A percentile compares a stretch with the other conserved stretches of the same genome.
These are phyloP conservation scores for Arachnopeziza araneosa DNA, from an alignment of 2,329 filamentous ascomycete species.

Conservation along the genomic window DNA sequence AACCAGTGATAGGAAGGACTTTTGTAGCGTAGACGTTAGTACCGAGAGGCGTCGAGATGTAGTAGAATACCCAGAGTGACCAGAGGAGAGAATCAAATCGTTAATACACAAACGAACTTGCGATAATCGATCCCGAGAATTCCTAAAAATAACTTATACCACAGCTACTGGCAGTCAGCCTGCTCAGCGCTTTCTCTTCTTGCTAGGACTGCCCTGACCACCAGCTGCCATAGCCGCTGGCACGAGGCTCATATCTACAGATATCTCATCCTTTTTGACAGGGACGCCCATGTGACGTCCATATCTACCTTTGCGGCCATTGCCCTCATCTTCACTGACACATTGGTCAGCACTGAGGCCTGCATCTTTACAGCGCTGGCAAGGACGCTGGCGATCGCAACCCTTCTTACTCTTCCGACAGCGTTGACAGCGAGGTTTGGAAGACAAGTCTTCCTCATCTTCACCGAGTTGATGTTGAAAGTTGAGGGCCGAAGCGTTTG, in stretches of 20 bases:
- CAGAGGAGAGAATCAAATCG: constrained; percentile 7
- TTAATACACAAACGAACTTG: constrained; percentile 16
- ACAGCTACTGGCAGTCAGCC: background rate
- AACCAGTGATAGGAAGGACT: background rate
- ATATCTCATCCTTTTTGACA: constrained; percentile 52
- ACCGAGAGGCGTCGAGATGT: constrained; percentile 20
- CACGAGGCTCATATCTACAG: constrained; percentile 28
- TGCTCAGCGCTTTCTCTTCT: constrained; percentile 60
- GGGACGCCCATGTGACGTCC: constrained; percentile 66
- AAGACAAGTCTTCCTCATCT: constrained; percentile 87
- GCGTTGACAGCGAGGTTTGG: constrained; percentile 93
- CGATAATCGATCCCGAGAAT: background rate
- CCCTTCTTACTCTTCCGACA: constrained; percentile 99
- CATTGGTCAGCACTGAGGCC: constrained; percentile 90
- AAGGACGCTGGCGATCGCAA: constrained; percentile 93
- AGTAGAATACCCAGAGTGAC: constrained; percentile 1
- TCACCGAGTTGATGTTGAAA: constrained; percentile 55
- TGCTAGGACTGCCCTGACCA: constrained; percentile 39
- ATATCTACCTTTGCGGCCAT: constrained; percentile 93
- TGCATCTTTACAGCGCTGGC: constrained; percentile 91
- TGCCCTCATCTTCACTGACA: constrained; percentile 95
- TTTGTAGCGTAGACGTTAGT: background rate
- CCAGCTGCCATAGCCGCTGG: constrained; percentile 9
- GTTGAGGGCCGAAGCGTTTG: constrained; percentile 60
- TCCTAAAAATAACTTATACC: background rate